Conservation (phyloP, 352 stramenopile genomes). For the Pythium pyrilobum region DNA sequence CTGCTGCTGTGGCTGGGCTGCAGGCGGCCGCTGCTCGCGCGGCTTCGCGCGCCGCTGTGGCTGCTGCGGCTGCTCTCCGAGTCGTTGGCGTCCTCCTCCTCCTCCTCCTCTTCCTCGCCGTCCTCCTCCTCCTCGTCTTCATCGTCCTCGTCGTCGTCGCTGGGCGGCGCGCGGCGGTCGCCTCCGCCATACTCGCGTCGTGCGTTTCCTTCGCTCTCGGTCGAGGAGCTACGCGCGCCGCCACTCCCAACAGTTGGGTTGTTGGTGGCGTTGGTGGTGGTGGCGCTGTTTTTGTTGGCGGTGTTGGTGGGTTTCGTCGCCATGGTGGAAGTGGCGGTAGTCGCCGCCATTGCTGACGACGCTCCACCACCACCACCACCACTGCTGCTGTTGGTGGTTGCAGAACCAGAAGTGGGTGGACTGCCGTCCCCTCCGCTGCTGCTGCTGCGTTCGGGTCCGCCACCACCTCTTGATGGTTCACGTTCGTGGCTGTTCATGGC, state of each 20-base stretch:
- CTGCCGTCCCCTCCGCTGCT: neutral
- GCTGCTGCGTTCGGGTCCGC: neutral
- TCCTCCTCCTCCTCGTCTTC: slow-evolving; percentile 4
- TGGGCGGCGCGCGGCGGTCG: neutral
- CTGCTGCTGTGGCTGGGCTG: slow-evolving; percentile 2
- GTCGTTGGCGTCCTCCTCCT: neutral
- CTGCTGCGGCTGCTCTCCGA: slow-evolving; percentile 3
- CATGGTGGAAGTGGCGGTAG: neutral
- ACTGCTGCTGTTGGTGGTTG: neutral
- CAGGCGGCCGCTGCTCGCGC: neutral
- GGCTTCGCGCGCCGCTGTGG: neutral
- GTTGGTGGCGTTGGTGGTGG: neutral
- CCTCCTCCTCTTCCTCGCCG: slow-evolving; percentile 8
- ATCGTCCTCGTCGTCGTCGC: slow-evolving; percentile 4
- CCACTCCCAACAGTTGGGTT: neutral
- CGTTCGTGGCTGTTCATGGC: slow-evolving; percentile 8
- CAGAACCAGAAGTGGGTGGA: slow-evolving; percentile 11
- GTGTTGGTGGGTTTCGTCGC: neutral
- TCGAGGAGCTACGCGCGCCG: slow-evolving; percentile 9
- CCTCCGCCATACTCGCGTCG: slow-evolving; percentile 2
- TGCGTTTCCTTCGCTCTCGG: slow-evolving; percentile 11
- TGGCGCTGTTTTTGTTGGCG: neutral
- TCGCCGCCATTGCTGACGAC: slow-evolving; percentile 15
- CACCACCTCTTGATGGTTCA: neutral
- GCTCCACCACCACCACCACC: neutral